Conservation (phyloP, 2,329 filamentous ascomycete genomes). For the Pseudopyricularia cyperi region DNA sequence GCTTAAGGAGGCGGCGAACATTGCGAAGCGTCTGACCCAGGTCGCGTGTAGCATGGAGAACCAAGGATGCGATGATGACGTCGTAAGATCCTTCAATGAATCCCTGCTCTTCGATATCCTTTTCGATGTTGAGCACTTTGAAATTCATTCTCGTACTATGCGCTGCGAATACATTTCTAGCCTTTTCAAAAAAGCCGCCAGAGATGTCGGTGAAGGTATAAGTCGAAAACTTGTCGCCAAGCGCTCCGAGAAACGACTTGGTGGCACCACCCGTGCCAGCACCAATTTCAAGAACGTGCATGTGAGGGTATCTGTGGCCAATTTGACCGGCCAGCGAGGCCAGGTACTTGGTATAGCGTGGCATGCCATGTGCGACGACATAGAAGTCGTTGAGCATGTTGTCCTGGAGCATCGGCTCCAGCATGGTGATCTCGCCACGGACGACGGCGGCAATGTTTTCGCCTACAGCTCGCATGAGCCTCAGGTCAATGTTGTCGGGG, state of each 20-base stretch:
- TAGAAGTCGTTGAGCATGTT: constrained; percentile 18
- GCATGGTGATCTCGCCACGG: constrained; percentile 4
- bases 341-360: background rate
- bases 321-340: constrained; percentile 15
- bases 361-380: constrained; percentile 8
- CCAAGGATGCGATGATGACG: constrained; percentile 17
- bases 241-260: constrained; percentile 12
- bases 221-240: constrained; percentile 11
- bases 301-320: constrained; percentile 20
- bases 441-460: constrained; percentile 4
- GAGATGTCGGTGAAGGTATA: constrained; percentile 23
- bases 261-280: constrained; percentile 25
- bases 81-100: constrained; percentile 17
- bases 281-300: constrained; percentile 22
- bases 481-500: constrained; percentile 6
- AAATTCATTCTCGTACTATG: constrained; percentile 14
- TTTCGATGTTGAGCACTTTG: constrained; percentile 15
- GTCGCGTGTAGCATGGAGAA: constrained; percentile 14
- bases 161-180: constrained; percentile 15
- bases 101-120: constrained; percentile 16
- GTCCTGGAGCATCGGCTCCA: constrained; percentile 21
- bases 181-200: constrained; percentile 22
- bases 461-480: constrained; percentile 5
- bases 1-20: constrained; percentile 16
- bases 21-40: constrained; percentile 13